Evolutionary conservation across 2,329 filamentous ascomycete genomes (phyloP), one percentile per base, ranked within the genome.

Genomic region (Thielaviopsis euricoi): DNA sequence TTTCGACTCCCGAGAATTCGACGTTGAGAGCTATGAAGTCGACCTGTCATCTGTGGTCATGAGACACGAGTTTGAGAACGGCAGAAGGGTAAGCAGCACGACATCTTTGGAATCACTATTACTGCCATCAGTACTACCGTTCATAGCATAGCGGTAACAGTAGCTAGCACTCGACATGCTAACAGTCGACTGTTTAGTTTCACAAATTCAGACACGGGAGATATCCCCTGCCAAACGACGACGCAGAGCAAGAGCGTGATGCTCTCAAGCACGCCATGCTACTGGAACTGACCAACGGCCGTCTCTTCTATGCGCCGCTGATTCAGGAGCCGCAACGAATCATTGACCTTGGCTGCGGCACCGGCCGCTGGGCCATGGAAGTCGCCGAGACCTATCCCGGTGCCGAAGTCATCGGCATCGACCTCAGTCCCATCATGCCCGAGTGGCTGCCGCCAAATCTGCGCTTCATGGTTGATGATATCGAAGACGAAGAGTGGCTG

Each of bases 381-480:
- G 72, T 73, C 61, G 74, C 70, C 53, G 73, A 75, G 61, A 62
- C 66, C 22, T 73, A 70, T 56, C 71, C 71, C n/a, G 65, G 66
- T 43, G 68, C 73, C 6, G 68, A 67, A 51, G 69, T 74, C 2
- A 59, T 71, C 17, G 73, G 72, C 51, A 71, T 69, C 25, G 72
- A 76, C 55, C 61, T 75, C 19, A 73, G 72, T 2, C 72, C 74
- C 1, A 76, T 75, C 21, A 73, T 76, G 62, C 71, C 73, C 1
- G 67, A 66, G 40, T 73, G 70, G 67, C 72, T 83, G 13, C 81
- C 80, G 17, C 73, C 76, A 12, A 84, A 84, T 64, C 73, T 80
- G n/a, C 72, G 71, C 7, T 83, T 83, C 68, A 71, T 82, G 59
- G 74, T 85, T 10, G 81, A 85, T 63, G 81, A 85, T 64, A 75